Conservation (phyloP, 768 basidiomycete genomes). For the Tylopilus balloui region DNA sequence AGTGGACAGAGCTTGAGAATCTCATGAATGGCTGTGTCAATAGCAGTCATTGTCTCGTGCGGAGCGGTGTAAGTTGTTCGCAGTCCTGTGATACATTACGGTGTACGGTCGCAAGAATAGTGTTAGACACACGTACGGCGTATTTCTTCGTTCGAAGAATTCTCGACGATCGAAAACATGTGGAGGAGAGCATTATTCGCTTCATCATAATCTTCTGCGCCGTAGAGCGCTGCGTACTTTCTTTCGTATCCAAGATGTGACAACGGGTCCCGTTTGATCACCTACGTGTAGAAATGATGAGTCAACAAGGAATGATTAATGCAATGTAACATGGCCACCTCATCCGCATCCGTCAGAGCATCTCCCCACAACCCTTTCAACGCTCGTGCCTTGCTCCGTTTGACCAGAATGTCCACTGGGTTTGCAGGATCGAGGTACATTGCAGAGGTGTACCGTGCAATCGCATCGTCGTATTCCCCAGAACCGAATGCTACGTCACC, state of each 20-base stretch:
- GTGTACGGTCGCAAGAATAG: no score
- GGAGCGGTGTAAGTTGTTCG: not conserved
- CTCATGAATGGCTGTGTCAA: not conserved
- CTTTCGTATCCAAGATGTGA: constrained; percentile 1
- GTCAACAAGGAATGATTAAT: no score
- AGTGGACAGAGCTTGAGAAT: not conserved
- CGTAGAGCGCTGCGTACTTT: not conserved
- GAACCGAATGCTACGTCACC: not conserved
- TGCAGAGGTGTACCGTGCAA: not conserved
- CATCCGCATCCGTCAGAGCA: not conserved
- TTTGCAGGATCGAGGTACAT: not conserved
- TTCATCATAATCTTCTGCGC: not conserved
- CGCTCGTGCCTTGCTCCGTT: not conserved
- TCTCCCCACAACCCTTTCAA: not conserved
- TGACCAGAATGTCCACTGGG: not conserved
- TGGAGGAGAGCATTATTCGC: not conserved
- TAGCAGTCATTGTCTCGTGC: not conserved
- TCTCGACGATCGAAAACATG: constrained; percentile 2
- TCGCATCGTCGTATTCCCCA: not conserved
- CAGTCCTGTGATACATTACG: not conserved
- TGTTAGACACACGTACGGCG: no score
- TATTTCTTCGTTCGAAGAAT: not conserved
- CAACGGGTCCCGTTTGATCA: not conserved
- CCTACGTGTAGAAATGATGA: not conserved
- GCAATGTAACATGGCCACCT: not conserved